Evolutionary conservation across 2,329 filamentous ascomycete species (phyloP).

Genomic region (Zasmidium citrigriseum): DNA sequence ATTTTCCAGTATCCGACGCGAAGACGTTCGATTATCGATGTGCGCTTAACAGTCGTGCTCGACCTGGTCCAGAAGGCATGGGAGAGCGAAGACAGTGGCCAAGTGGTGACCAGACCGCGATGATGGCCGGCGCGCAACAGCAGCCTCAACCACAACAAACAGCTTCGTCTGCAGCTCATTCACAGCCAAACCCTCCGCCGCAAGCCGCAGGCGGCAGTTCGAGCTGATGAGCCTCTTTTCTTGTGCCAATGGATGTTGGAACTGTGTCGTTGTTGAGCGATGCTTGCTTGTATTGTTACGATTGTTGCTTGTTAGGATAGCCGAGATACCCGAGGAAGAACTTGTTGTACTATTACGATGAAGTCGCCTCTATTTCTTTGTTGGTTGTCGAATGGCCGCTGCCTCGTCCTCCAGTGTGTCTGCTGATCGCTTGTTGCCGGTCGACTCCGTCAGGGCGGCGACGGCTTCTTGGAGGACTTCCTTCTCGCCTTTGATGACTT

Average conservation of each 20-base stretch:
- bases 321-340: slow-evolving; percentile 27
- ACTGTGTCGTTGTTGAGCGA: background rate
- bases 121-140: slow-evolving; percentile 17
- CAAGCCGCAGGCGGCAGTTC: slow-evolving; percentile 7
- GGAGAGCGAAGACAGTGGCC: slow-evolving; percentile 16
- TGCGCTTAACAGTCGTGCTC: slow-evolving; percentile 51
- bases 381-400: slow-evolving; percentile 18
- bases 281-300: slow-evolving; percentile 5
- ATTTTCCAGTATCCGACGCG: slow-evolving; percentile 28
- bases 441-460: slow-evolving; percentile 17
- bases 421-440: slow-evolving; percentile 24
- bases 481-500: slow-evolving; percentile 73
- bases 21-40: slow-evolving; percentile 71
- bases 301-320: slow-evolving; percentile 22
- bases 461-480: slow-evolving; percentile 60
- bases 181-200: slow-evolving; percentile 5
- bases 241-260: no score
- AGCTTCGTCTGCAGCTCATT: slow-evolving; percentile 7
- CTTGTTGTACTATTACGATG: slow-evolving; percentile 13
- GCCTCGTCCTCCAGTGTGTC: slow-evolving; percentile 26
- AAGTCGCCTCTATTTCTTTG: slow-evolving; percentile 17
- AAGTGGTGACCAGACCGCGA: slow-evolving; percentile 26
- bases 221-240: background rate
- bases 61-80: slow-evolving; percentile 21
- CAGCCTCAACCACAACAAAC: slow-evolving; percentile 19